Evolutionary conservation across 306 rosid genomes (phyloP).

Genomic region (Sechiopsis laciniata): DNA sequence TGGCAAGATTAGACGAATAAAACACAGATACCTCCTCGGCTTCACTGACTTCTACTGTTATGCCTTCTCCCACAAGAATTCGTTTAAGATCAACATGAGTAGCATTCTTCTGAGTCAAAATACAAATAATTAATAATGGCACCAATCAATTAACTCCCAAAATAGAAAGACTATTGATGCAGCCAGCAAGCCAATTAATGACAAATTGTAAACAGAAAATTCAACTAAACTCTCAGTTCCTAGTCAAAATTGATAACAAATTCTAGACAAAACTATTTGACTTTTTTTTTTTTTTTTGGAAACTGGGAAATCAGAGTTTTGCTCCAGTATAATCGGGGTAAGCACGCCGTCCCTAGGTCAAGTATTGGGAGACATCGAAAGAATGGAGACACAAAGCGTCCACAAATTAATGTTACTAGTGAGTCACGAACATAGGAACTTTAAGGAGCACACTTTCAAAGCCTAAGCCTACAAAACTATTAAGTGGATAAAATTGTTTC

Average conservation of each 20-base stretch:
- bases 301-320: too few species aligned
- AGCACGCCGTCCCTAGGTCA: too few species aligned
- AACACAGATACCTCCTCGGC: slow-evolving; percentile 63
- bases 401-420: too few species aligned
- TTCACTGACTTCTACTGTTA: slow-evolving; percentile 61
- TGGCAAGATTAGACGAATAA: slow-evolving; percentile 42
- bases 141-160: slow-evolving; percentile 15
- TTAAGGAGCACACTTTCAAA: too few species aligned
- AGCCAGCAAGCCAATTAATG: background rate
- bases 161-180: slow-evolving; percentile 10
- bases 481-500: background rate
- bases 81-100: slow-evolving; percentile 56
- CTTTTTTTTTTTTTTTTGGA: background rate
- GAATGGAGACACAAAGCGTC: too few species aligned
- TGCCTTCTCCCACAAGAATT: slow-evolving; percentile 78
- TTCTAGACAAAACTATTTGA: too few species aligned
- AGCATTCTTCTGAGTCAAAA: slow-evolving; percentile 52
- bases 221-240: background rate
- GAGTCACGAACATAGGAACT: too few species aligned
- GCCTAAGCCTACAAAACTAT: background rate
- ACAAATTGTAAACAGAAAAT: background rate
- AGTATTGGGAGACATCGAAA: too few species aligned
- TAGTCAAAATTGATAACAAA: background rate
- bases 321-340: too few species aligned
- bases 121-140: background rate